Base-by-base conservation (phyloP, 371 early-diverging fungal species). In the Smittium mucronatum region DNA sequence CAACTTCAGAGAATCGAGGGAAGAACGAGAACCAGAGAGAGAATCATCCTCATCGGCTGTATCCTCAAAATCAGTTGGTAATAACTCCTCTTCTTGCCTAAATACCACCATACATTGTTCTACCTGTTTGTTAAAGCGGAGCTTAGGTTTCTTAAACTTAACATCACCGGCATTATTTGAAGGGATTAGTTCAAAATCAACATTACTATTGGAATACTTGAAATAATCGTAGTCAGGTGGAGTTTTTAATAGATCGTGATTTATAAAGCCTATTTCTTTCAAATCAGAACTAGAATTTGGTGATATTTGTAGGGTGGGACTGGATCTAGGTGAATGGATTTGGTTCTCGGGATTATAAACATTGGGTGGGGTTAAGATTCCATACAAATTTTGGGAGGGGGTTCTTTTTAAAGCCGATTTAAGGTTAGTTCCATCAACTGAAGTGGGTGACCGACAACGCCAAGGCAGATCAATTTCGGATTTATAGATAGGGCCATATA, bases 31-130 rank as follows among this genome's bases (percentile, higher is more conserved):
- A 21, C 11, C 5, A 47, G 21, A 47, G 5, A 26, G n/a, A 26
- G 29, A 33, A 30, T 61, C 63, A 61, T 61, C 29, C n/a, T 61
- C 63, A 33, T 61, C 63, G 63, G 29, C 33, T 5, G 33, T 28
- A 26, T 61, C 63, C n/a, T 61, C 63, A 61, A 71, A 61, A 65
- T 78, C 79, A 0, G 80, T 77, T 34, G 79, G 80, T 70, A 78
- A 61, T 26, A 72, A 75, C 74, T 78, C 79, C 65, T 75, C 73
- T 36, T 78, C 79, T 67, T 78, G 76, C 33, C 72, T 68, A 67
- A 78, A 78, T 63, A 78, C 80, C 1, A 78, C 79, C 79, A 78
- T 78, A 65, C 79, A 78, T 58, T 78, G 79, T 76, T 78, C 79
- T 28, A 78, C 79, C 28, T 70, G 67, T 67, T 75, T 71, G 68